A percentile compares a stretch with the other conserved stretches of the same genome.
Conservation (phyloP, 306 rosid species). For the Lathyrus sativus region DNA sequence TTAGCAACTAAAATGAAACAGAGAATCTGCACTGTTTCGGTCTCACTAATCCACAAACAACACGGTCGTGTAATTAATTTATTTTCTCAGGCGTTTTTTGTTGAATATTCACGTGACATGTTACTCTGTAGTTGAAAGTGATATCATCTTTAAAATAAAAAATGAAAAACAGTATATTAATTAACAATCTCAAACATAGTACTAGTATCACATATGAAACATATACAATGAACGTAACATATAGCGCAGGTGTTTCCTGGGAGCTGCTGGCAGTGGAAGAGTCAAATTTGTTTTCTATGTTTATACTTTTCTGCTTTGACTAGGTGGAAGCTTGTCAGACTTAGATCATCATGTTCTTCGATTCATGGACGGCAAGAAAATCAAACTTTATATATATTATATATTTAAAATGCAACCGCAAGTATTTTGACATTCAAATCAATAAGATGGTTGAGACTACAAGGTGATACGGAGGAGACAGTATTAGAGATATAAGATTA, state of each 20-base stretch:
- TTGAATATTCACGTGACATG: constrained; percentile 37
- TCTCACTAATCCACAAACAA: constrained; percentile 7
- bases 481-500: no score
- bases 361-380: constrained; percentile 5
- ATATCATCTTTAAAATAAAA: neutral
- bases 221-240: constrained; percentile 19
- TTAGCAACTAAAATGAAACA: constrained; percentile 17
- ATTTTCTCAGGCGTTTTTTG: constrained; percentile 38
- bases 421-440: no score
- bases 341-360: constrained; percentile 27
- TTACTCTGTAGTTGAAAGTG: constrained; percentile 21
- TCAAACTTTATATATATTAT: neutral
- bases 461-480: no score
- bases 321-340: constrained; percentile 28
- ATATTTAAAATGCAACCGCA: no score
- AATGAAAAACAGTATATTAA: constrained; percentile 1
- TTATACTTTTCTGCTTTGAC: constrained; percentile 8
- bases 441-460: no score
- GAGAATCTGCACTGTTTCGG: constrained; percentile 9
- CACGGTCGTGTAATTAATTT: constrained; percentile 34
- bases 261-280: constrained; percentile 7
- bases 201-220: neutral
- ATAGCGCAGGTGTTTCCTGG: constrained; percentile 31
- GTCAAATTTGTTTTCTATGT: constrained; percentile 23
- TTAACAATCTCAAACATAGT: constrained; percentile 1